Base-by-base conservation (phyloP, 2,329 filamentous ascomycete genomes). In the Blastomyces gilchristii region DNA sequence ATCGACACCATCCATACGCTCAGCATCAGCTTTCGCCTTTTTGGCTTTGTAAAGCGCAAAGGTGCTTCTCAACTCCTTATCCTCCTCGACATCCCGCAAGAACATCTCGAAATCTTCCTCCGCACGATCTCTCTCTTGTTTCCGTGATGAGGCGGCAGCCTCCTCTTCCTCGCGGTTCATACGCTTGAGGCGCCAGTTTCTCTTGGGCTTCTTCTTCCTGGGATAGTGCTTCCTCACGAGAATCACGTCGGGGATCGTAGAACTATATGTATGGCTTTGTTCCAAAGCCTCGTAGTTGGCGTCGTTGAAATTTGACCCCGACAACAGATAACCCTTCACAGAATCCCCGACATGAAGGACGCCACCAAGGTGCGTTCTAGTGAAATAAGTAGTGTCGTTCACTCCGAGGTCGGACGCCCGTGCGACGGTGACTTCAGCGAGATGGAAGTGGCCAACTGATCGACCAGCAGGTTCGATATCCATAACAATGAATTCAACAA, bases 81-180 rank as follows among this genome's bases (percentile, higher is more conserved):
- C 94, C 74, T 97, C 92, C 77, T 99, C 95, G 12, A 99, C 90
- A 75, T 99, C 94, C 56, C 89, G 87, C 81, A 99, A 79, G 85
- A 99, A 99, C 84, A 92, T 85, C 80, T 99, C 94, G 78, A 96
- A 99, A 77, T 99, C 94, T 68, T 87, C 85, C 73, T 97, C 92
- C 80, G 96, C 86, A 73, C 93, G 89, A 73, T 97, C 92, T 64
- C 90, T 82, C 78, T 96, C 91, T 18, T 65, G 63, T 39, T 66
- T 63, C 45, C 62, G 66, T 45, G 58, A 63, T 41, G 62, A 64
- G 58, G 62, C 63, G 6, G 8, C 11, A 63, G 59, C 65, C 68
- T 97, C 93, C 68, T 89, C 88, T 74, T 97, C 90, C 67, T 97
- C 92, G 77, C 86, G 88, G 68, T 83, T 83, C 89, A 99, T 93